Base-by-base conservation (phyloP, 495 filamentous ascomycete species). In the Tuber umbilicatum region DNA sequence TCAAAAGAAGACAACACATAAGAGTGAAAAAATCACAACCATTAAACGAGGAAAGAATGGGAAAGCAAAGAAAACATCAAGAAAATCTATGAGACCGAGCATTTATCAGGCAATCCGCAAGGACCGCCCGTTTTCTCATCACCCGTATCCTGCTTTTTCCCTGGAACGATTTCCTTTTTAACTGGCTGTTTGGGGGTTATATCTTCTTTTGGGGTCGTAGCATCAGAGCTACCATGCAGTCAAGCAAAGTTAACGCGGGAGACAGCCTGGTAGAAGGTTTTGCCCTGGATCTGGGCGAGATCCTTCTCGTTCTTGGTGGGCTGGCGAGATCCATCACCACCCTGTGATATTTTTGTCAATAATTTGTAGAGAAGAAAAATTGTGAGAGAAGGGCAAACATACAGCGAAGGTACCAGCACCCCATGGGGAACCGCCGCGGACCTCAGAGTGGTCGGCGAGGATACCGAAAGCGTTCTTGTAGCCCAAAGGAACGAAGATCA, bases 401-500 rank as follows among this genome's bases (percentile, higher is more conserved):
- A 89, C 91, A 75, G 94, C 86, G 80, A 97, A 94, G 70, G 95
- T 97, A 83, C 95, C 95, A 47, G 95, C 94, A 80, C 95, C 95
- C 95, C 96, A 99, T 31, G 95, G 87, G 75, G 87, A 88, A 45
- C 95, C 96, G 80, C 95, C 95, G 83, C 91, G 92, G 71, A 93
- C 87, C 86, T 97, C 92, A 23, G 82, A 76, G 38, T 95, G 81
- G 83, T 94, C 89, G 73, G 89, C 83, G 74, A 97, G 83, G 69
- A 87, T 82, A 41, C 79, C 84, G 83, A 97, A 97, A 74, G 90
- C 85, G 79, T 89, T 91, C 86, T 91, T 90, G 87, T 97, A 99
- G 67, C 95, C 95, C 77, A 99, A 87, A 60, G 95, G 95, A 39
- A 97, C 93, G 83, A 92, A 99, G 87, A 95, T 90, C 83, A 98